A percentile compares a stretch with the other conserved stretches of the same genome.
Evolutionary conservation across 2,329 filamentous ascomycete genomes (phyloP).

Genomic region (Cytospora schulzeri): DNA sequence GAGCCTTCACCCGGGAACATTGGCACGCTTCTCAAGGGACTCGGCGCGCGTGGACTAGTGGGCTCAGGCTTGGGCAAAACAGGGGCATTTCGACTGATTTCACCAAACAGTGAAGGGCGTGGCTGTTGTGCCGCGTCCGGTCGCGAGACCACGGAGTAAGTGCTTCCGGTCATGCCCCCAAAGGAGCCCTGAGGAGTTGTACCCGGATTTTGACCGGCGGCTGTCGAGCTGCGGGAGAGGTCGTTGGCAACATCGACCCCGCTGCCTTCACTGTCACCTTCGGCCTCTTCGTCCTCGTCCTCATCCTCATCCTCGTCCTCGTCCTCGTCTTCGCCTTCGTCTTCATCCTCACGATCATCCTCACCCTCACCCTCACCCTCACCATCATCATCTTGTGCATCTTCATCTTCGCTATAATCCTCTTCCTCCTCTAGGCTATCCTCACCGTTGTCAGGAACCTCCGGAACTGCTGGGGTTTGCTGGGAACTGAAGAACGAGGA

Average conservation of each 20-base stretch:
- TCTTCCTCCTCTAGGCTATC: constrained; percentile 34
- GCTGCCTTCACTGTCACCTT: constrained; percentile 56
- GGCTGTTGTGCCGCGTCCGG: constrained; percentile 47
- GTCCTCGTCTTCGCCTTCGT: constrained; percentile 52
- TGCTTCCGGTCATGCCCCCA: constrained; percentile 48
- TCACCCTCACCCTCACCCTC: constrained; percentile 45
- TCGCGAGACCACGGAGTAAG: constrained; percentile 50
- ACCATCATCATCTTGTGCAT: constrained; percentile 43
- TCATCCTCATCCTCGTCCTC: constrained; percentile 47
- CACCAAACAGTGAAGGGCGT: constrained; percentile 54
- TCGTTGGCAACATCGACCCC: constrained; percentile 68
- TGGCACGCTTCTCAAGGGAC: constrained; percentile 65
- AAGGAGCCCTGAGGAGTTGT: constrained; percentile 63
- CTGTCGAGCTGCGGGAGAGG: constrained; percentile 54
- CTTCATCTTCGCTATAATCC: constrained; percentile 37
- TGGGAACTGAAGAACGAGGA: constrained; percentile 33
- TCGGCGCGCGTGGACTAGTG: constrained; percentile 71
- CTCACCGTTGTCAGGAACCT: constrained; percentile 38
- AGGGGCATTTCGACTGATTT: constrained; percentile 53
- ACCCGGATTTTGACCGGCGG: constrained; percentile 49
- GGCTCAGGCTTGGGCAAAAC: constrained; percentile 56
- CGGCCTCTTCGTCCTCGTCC: constrained; percentile 52
- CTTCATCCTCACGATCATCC: constrained; percentile 45
- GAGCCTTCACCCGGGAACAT: constrained; percentile 51
- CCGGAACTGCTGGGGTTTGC: constrained; percentile 38